phyloP scores from a whole-genome alignment of 169 alveolate genomes.

The Eimeria mitis region DNA sequence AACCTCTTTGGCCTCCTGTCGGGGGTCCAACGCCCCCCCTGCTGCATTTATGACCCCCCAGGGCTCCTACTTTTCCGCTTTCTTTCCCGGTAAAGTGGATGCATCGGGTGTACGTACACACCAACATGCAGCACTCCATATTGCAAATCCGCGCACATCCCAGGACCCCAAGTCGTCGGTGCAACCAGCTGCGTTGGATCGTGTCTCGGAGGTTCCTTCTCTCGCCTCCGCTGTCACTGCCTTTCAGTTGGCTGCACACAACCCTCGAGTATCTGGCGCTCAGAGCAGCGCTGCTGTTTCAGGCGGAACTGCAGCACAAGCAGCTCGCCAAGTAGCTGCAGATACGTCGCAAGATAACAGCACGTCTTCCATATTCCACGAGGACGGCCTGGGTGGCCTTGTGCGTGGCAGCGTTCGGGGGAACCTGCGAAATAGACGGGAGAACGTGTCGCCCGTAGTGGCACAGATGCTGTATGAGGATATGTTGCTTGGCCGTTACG shows the following conservation, averaged over 20 bases:
- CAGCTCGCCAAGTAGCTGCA: conserved; percentile 2
- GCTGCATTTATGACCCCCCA: conserved; percentile 11
- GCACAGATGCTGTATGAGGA: conserved; percentile 89
- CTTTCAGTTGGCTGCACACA: background rate
- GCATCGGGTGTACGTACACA: conserved; percentile 19
- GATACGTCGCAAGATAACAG: background rate
- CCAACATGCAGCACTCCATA: background rate
- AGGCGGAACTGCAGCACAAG: background rate
- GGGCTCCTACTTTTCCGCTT: background rate
- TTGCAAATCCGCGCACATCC: background rate
- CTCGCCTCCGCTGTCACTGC: background rate
- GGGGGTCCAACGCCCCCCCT: background rate
- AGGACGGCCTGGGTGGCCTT: conserved; percentile 57
- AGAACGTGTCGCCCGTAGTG: conserved; percentile 83
- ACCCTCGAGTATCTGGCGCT: background rate
- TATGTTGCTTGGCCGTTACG: conserved; percentile 89
- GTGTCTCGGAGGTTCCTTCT: conserved; percentile 29
- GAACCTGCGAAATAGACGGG: conserved; percentile 23
- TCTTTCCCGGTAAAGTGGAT: background rate
- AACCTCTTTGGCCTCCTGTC: background rate
- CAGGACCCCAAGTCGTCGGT: background rate
- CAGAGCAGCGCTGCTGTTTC: background rate
- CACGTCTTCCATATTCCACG: conserved; percentile 4
- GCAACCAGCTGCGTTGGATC: background rate
- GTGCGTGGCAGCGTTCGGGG: conserved; percentile 57